phyloP scores from a whole-genome alignment of 805 yeast species.

The Candida ficus region DNA sequence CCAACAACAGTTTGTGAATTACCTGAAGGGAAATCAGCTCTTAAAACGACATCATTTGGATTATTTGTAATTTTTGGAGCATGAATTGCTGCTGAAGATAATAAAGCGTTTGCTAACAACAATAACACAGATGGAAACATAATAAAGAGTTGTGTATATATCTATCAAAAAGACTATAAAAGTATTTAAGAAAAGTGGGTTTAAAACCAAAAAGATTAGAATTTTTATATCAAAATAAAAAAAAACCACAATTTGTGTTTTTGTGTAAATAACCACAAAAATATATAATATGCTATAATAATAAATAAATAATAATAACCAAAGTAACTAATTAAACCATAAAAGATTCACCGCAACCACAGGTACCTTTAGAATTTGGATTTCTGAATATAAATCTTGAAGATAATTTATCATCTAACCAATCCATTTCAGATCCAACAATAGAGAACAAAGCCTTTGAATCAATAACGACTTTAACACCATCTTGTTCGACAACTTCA shows the following conservation, averaged over 20 bases:
- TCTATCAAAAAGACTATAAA: background rate
- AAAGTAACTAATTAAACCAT: constrained; percentile 61
- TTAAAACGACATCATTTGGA: constrained; percentile 24
- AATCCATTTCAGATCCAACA: constrained; percentile 97
- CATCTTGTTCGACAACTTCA: constrained; percentile 89
- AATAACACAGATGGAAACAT: no score
- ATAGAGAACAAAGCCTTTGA: constrained; percentile 94
- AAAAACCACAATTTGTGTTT: background rate
- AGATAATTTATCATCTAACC: constrained; percentile 89
- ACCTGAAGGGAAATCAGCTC: constrained; percentile 28
- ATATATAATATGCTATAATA: background rate
- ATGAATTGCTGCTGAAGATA: constrained; percentile 7
- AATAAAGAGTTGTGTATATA: no score
- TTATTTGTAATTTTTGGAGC: constrained; percentile 14
- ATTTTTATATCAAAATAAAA: background rate
- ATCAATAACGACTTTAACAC: constrained; percentile 86
- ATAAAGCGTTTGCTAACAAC: constrained; percentile 10
- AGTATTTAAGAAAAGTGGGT: background rate
- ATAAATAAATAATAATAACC: background rate
- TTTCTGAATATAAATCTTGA: constrained; percentile 88
- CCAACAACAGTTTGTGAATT: constrained; percentile 39
- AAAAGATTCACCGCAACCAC: constrained; percentile 98
- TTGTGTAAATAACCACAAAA: background rate
- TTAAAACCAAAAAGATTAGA: no score
- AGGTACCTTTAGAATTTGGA: constrained; percentile 96